Evolutionary conservation across 108 stramenopile genomes (phyloP).

Genomic region (Pseudonitzschia delicatissima): DNA sequence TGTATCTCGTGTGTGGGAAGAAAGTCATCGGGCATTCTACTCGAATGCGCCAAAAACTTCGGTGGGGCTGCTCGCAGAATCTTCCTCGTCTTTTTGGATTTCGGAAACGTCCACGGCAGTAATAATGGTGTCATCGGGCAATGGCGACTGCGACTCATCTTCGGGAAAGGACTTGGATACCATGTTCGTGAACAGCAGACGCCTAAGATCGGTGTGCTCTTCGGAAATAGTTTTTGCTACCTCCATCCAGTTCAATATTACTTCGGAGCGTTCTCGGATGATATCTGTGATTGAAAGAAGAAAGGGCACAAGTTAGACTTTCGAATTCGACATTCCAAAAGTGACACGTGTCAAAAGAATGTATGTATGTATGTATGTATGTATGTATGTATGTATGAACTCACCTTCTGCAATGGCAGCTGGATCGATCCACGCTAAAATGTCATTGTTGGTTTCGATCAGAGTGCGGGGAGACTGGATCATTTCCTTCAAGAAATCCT

Average conservation of each 20-base stretch:
- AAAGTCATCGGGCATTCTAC: background rate
- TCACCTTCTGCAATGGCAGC: slow-evolving; percentile 13
- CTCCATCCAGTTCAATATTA: slow-evolving; percentile 62
- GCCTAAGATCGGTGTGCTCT: slow-evolving; percentile 65
- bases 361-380: too few relatives aligned
- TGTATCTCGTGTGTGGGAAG: background rate
- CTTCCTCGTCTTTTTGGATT: background rate
- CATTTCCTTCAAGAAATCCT: slow-evolving; percentile 73
- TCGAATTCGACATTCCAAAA: background rate
- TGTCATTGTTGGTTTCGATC: slow-evolving; percentile 33
- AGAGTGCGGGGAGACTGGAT: slow-evolving; percentile 47
- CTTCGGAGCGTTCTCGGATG: slow-evolving; percentile 50
- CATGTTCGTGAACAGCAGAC: slow-evolving; percentile 27
- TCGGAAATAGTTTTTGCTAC: slow-evolving; percentile 37
- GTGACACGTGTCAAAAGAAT: too few relatives aligned
- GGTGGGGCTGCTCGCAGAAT: background rate
- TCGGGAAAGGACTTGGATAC: slow-evolving; percentile 12
- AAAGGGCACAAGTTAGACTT: background rate
- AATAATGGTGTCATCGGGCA: background rate
- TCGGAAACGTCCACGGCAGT: background rate
- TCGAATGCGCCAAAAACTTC: slow-evolving; percentile 14
- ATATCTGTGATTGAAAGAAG: slow-evolving; percentile 28
- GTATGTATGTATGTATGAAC: too few relatives aligned
- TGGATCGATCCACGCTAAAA: slow-evolving; percentile 35
- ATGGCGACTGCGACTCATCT: background rate